These are phyloP conservation scores for Imleria badia DNA, from an alignment of 768 basidiomycete genomes.

Conservation along the genomic window DNA sequence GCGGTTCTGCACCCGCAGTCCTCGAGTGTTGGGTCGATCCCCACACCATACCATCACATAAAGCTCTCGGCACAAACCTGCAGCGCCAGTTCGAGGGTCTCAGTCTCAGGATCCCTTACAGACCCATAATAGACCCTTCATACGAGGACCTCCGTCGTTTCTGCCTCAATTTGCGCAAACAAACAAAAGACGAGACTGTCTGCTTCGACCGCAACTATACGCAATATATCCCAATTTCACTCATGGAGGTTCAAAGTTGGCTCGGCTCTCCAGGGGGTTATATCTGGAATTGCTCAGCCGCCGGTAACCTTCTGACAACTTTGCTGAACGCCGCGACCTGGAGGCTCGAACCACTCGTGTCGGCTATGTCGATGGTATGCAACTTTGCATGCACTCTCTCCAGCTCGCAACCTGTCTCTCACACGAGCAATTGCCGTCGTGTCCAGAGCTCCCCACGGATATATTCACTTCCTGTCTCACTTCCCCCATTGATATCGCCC, in stretches of 20 bases:
- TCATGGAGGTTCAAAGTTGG: slow-evolving; percentile 93
- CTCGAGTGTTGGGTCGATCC: slow-evolving; percentile 99
- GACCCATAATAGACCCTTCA: slow-evolving; percentile 92
- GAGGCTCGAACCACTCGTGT: slow-evolving; percentile 59
- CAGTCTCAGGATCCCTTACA: slow-evolving; percentile 91
- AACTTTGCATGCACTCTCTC: slow-evolving; percentile 82
- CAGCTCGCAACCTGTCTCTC: slow-evolving; percentile 94
- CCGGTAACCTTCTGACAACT: slow-evolving; percentile 83
- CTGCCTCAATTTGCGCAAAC: slow-evolving; percentile 77
- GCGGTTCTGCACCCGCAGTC: slow-evolving; percentile 75
- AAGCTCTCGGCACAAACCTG: slow-evolving; percentile 89
- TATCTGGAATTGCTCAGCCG: slow-evolving; percentile 99
- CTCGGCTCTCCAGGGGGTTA: slow-evolving; percentile 94
- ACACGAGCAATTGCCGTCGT: slow-evolving; percentile 89
- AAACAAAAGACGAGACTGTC: slow-evolving; percentile 90
- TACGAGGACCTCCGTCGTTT: slow-evolving; percentile 91
- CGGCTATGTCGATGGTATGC: slow-evolving; percentile 56
- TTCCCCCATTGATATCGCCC: slow-evolving; percentile 95
- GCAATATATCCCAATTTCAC: slow-evolving; percentile 95
- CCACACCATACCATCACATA: slow-evolving; percentile 84
- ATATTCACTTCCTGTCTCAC: slow-evolving; percentile 97
- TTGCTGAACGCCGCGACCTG: slow-evolving; percentile 72
- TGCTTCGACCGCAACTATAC: slow-evolving; percentile 96
- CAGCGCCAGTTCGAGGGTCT: slow-evolving; percentile 96
- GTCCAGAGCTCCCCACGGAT: slow-evolving; percentile 95